Base-by-base conservation (phyloP, 257 asterid species). In the Nicotiana sylvestris region DNA sequence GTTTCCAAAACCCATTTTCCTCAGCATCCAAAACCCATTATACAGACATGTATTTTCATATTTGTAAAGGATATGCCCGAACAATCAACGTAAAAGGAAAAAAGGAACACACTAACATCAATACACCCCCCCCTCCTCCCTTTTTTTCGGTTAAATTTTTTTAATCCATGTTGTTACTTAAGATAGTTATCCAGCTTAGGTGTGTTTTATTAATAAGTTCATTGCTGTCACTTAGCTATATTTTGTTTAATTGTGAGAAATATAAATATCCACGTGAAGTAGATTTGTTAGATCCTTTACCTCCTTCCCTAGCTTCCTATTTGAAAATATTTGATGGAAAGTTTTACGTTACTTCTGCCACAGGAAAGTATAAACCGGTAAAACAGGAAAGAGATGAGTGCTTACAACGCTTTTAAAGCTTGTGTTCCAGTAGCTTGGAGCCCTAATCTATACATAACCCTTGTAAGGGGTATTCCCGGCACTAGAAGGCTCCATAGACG, bases 391-490 rank as follows among this genome's bases (percentile, higher is more conserved):
- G 86, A 83, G 82, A 95, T 96, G 99, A 96, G 97, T 83, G 97
- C 96, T 67, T 96, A 86, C 90, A 92, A 89, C 7, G 96, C 95
- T 57, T 96, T 92, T 33, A 96, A 92, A 91, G 91, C 99, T 5
- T 89, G 87, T 76, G 91, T 89, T 82, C 96, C 97, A 1, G 88
- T 96, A 5, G 95, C 97, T 33, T 96, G 99, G 99, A 96, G 99
- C 87, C 90, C 91, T 33, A 91, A 92, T 85, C 89, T 96, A 9
- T 93, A 94, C 87, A 85, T 96, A 65, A 96, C 99, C 30, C 95
- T 94, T 81, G 99, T 96, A 66, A 94, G 99, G 87, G 99, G 99
- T 16, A 93, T 92, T 21, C 98, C 99, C 6, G 99, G 99, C 2
- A 96, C 99, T 46, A 83, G 98, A 90, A 91, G 80, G 81, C 97